phyloP scores from a whole-genome alignment of 1,139 yeast species.

The Geotrichum klebahnii region DNA sequence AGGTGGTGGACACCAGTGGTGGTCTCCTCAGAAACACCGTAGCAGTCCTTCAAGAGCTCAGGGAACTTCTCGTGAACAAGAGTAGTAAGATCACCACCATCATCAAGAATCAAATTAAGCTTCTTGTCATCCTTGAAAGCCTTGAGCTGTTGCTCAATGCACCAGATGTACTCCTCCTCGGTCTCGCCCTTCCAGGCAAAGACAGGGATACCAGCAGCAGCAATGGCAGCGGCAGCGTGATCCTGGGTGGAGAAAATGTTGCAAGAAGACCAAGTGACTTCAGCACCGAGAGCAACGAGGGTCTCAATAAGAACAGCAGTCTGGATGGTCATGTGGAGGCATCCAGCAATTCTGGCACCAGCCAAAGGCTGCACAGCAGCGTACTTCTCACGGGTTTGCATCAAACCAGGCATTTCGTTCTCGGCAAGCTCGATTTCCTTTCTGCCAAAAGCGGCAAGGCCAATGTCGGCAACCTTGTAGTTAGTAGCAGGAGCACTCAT shows the following conservation, averaged over 20 bases:
- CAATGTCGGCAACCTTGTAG: conserved; percentile 97
- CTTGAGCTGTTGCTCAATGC: conserved; percentile 98
- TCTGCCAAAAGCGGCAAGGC: conserved; percentile 99
- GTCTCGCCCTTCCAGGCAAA: conserved; percentile 99
- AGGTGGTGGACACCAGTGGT: conserved; percentile 99
- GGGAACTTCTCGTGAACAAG: conserved; percentile 98
- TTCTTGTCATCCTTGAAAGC: conserved; percentile 96
- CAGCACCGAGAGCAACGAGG: conserved; percentile 96
- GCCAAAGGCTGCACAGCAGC: conserved; percentile 91
- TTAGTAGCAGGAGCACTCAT: conserved; percentile 42
- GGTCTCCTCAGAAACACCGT: conserved; percentile 97
- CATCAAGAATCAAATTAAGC: conserved; percentile 96
- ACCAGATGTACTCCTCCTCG: conserved; percentile 99
- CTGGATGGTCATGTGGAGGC: conserved; percentile 99
- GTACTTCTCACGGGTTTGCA: conserved; percentile 93
- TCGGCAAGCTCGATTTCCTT: conserved; percentile 98
- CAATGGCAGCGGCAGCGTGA: conserved; percentile 99
- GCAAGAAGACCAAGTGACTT: conserved; percentile 99
- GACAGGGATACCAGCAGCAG: conserved; percentile 99
- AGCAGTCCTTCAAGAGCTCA: conserved; percentile 92
- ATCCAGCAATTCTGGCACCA: conserved; percentile 99
- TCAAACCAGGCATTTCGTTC: conserved; percentile 99
- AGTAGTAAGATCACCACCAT: conserved; percentile 98
- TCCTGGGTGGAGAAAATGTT: conserved; percentile 99
- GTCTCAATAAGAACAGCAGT: conserved; percentile 99